Evolutionary conservation across 23 red algal genomes (phyloP), one percentile per base, ranked within the genome.

Genomic region (Agarophyton chilense): DNA sequence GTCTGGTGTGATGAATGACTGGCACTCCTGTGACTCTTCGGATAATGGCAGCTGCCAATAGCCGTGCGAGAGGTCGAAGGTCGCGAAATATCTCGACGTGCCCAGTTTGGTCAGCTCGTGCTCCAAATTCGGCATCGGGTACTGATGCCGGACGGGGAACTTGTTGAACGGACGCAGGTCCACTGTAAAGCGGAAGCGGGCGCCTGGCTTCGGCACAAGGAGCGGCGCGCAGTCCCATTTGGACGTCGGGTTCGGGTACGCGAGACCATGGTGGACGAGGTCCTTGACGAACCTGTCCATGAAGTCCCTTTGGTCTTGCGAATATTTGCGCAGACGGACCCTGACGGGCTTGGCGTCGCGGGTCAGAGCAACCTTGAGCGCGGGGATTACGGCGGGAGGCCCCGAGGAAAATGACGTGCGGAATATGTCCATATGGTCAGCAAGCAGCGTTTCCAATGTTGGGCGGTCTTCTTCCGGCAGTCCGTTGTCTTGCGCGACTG

Each of bases 281-380:
- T 86, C 62, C 0, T 46, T 45, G 13, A 86, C 58, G 29, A 70
- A 86, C 38, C 28, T 60, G 33, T 13, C 65, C 47, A 86, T 0
- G 50, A 86, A 86, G 8, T 86, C 39, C 28, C 81, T 21, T 50
- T 86, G 81, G 34, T 86, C 63, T 32, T 86, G 5, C n/a, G 62
- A 86, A 41, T 71, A 71, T 8, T 97, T 53, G 45, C 54, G 19
- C 45, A 88, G 65, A 86, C 86, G 56, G 58, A 90, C 52, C 61
- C 52, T 86, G 11, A 86, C 12, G 40, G 81, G 81, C 25, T 3
- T 54, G 51, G 57, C 57, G 62, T 86, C 58, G 14, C 58, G 50
- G 28, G 2, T 86, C 33, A 86, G 81, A 7, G 40, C 57, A 41
- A 68, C 45, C 57, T 6, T 51, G 39, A 71, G 29, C 1, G 62